Evolutionary conservation across 2,329 filamentous ascomycete species (phyloP), one percentile per base, ranked within the genome.

Genomic region (Colletotrichum sp.): DNA sequence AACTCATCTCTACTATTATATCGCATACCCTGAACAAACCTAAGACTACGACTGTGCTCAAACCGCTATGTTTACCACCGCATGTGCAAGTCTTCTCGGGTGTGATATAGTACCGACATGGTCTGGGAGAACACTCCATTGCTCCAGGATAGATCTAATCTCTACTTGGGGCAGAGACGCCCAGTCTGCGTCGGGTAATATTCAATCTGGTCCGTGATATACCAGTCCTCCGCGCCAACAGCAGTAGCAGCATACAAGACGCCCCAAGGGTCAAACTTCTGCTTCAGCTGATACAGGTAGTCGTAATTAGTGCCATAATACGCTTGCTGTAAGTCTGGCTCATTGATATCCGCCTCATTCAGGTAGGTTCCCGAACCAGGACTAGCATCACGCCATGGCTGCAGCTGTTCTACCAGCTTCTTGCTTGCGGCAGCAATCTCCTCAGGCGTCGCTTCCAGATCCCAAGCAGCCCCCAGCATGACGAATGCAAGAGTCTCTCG

Each of bases 181-280:
- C 59, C 44, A 16, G 44, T 71, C 60, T 71, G 60, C 9, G 60
- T 57, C 6, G 39, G 59, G 21, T 36, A 64, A 5, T 57, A 39
- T 3, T 39, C 59, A 13, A 71, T 26, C 60, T 55, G 72, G 15
- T 32, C 68, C 4, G 60, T 67, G 7, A 75, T 71, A 21, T 83
- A 79, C 81, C 85, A 86, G 55, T 85, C 80, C 76, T 86, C 85
- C 8, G 82, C 83, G 0, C 85, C 85, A 9, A 86, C 84, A 21
- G 83, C 84, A 21, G 81, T 84, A 36, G 82, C 81, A 8, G 83
- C 81, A 62, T 84, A 85, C 30, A 86, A 84, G 1, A 86, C 65
- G 8, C 82, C 81, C 30, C 79, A 79, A n/a, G 84, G 84, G 16
- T 86, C 84, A 24, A 82, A 76, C 74, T 82, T 77, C 76, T 83